Evolutionary conservation across 2,329 filamentous ascomycete genomes (phyloP).

Genomic region (Trichoderma afroharzianum): DNA sequence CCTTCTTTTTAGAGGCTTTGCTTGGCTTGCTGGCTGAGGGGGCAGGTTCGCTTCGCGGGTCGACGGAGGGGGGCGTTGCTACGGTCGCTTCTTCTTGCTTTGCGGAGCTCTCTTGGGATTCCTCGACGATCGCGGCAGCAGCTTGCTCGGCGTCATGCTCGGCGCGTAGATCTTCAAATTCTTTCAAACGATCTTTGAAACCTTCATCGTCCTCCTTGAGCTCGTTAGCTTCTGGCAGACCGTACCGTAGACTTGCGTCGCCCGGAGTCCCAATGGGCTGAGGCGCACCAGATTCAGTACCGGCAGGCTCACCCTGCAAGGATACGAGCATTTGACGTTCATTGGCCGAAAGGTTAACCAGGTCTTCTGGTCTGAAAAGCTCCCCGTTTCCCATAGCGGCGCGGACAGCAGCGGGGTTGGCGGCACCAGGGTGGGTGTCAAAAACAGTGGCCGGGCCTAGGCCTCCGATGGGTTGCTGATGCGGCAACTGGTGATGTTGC

Average conservation of each 20-base stretch:
- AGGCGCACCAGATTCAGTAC: conserved; percentile 27
- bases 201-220: conserved; percentile 54
- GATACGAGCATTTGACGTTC: conserved; percentile 53
- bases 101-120: background rate
- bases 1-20: conserved; percentile 33
- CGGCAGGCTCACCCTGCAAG: conserved; percentile 25
- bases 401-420: conserved; percentile 24
- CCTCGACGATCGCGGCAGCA: conserved; percentile 28
- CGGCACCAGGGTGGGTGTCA: conserved; percentile 48
- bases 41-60: conserved; percentile 13
- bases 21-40: conserved; percentile 24
- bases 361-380: conserved; percentile 66
- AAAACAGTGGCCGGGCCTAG: conserved; percentile 68
- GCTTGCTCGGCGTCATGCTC: conserved; percentile 59
- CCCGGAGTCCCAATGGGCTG: conserved; percentile 38
- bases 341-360: conserved; percentile 58
- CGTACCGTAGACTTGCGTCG: conserved; percentile 38
- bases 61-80: background rate
- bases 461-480: conserved; percentile 51
- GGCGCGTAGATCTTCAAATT: conserved; percentile 78
- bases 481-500: conserved; percentile 32
- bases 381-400: conserved; percentile 40
- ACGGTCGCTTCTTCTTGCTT: background rate
- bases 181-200: conserved; percentile 69
- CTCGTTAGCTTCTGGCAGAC: conserved; percentile 49